These are phyloP conservation scores for Kazachstania bromeliacearum DNA, from an alignment of 805 yeast species.

Conservation along the genomic window DNA sequence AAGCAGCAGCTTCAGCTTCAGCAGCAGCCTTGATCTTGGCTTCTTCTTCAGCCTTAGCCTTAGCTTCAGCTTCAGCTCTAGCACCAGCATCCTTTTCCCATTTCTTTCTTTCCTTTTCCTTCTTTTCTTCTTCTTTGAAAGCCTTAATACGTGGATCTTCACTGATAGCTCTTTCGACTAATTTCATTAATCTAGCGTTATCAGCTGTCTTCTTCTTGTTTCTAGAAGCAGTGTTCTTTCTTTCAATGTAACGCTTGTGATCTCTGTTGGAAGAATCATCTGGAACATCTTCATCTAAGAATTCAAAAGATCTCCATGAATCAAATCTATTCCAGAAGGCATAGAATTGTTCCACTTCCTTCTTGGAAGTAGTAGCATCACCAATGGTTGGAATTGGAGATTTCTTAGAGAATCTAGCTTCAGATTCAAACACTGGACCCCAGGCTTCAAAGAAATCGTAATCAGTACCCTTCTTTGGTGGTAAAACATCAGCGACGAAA, in stretches of 20 bases:
- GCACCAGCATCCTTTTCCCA: constrained; percentile 99
- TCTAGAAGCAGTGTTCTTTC: constrained; percentile 93
- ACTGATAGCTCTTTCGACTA: constrained; percentile 77
- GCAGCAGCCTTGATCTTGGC: constrained; percentile 74
- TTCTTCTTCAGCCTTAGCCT: constrained; percentile 78
- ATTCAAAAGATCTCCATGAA: constrained; percentile 97
- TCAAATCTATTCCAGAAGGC: constrained; percentile 88
- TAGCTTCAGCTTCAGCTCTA: constrained; percentile 92
- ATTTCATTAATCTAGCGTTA: constrained; percentile 75
- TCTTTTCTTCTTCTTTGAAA: constrained; percentile 90
- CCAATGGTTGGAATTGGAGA: constrained; percentile 87
- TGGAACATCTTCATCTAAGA: constrained; percentile 97
- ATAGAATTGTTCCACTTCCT: constrained; percentile 81
- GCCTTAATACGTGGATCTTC: constrained; percentile 93
- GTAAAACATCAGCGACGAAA: constrained; percentile 70
- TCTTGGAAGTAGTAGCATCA: constrained; percentile 52
- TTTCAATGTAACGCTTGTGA: constrained; percentile 96
- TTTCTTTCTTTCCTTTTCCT: constrained; percentile 86
- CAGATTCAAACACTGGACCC: constrained; percentile 85
- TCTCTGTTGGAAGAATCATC: constrained; percentile 99
- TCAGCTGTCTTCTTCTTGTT: constrained; percentile 97
- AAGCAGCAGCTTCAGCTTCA: constrained; percentile 52
- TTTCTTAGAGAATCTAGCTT: constrained; percentile 85
- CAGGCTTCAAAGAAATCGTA: constrained; percentile 88
- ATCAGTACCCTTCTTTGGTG: constrained; percentile 74